phyloP scores from a whole-genome alignment of 2,329 filamentous ascomycete genomes.

The Epichloe elymi region DNA sequence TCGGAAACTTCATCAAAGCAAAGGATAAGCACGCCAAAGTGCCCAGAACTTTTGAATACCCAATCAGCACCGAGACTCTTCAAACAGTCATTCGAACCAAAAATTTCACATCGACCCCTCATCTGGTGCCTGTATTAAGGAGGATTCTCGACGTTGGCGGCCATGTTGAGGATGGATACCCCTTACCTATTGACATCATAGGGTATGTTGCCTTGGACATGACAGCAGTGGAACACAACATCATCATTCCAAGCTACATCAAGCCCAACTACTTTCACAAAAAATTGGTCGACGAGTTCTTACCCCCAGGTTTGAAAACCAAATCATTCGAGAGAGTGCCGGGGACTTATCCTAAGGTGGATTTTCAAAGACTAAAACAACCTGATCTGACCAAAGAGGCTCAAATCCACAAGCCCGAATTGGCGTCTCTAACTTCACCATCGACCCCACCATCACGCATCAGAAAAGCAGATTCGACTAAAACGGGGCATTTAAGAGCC shows the following conservation, averaged over 20 bases:
- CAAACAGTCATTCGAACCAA: conserved; percentile 11
- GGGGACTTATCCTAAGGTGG: conserved; percentile 15
- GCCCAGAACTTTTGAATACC: conserved; percentile 12
- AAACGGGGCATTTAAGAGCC: conserved; percentile 6
- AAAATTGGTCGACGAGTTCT: conserved; percentile 12
- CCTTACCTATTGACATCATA: conserved; percentile 13
- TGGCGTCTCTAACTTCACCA: not conserved
- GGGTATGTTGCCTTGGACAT: conserved; percentile 17
- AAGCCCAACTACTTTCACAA: conserved; percentile 13
- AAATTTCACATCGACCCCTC: conserved; percentile 15
- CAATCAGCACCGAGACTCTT: conserved; percentile 6
- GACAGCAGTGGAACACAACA: conserved; percentile 14
- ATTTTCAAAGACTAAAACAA: conserved; percentile 4
- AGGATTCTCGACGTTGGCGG: conserved; percentile 10
- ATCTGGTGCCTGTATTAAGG: conserved; percentile 14
- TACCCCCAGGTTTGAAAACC: conserved; percentile 9
- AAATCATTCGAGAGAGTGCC: conserved; percentile 11
- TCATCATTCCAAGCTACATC: conserved; percentile 19
- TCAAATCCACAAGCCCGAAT: not conserved
- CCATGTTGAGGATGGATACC: not conserved
- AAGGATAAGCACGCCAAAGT: conserved; percentile 13
- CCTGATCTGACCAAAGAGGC: not conserved
- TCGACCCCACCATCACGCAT: conserved; percentile 2
- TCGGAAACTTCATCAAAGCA: conserved; percentile 15
- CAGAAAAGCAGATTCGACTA: conserved; percentile 2